Base-by-base conservation (phyloP, 306 rosid genomes). In the Citrullus colocynthis region DNA sequence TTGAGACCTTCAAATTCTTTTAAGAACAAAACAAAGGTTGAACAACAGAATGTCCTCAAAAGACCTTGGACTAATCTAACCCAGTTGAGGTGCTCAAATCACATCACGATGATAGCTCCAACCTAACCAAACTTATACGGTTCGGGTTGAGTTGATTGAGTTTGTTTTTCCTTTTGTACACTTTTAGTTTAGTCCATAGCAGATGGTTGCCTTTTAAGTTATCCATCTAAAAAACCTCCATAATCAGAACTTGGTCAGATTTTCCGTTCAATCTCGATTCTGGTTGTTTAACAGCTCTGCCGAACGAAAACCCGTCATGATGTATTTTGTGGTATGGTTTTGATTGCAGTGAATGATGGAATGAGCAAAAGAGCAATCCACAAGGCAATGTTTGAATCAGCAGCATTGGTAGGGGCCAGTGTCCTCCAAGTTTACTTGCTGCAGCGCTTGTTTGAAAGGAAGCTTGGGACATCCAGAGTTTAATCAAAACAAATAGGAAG, bases 351-450 rank as follows among this genome's bases (percentile, higher is more conserved):
- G 84, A 96, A 96, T 64, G 97, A 91, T 17, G 97, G 86, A 75
- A 90, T 96, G 97, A 83, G 97, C 86, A 79, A 75, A 49, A 88
- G 98, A 84, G 96, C 98, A 81, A 17, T 93, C 6, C 93, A 89
- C 79, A 92, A 92, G 84, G 96, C 93, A 75, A 28, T 92, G 48
- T 83, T 95, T 62, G 98, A 95, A 84, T 89, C 98, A 11, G 87
- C 75, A 0, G 93, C 97, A 4, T 83, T 95, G 8, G 77, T 92
- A 45, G 97, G 93, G 34, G 92, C 90, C 9, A 89, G 97, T 82
- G 80, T 84, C 58, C 90, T 96, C 32, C 99, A 96, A 85, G 96
- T 96, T 64, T 86, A 83, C 70, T 93, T 95, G 78, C 81, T 96
- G 71, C 88, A 82, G 74, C 96, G 96, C 63, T 82, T 96, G 80